Conservation (phyloP, 371 early-diverging fungal species). For the Mortierella sp. region DNA sequence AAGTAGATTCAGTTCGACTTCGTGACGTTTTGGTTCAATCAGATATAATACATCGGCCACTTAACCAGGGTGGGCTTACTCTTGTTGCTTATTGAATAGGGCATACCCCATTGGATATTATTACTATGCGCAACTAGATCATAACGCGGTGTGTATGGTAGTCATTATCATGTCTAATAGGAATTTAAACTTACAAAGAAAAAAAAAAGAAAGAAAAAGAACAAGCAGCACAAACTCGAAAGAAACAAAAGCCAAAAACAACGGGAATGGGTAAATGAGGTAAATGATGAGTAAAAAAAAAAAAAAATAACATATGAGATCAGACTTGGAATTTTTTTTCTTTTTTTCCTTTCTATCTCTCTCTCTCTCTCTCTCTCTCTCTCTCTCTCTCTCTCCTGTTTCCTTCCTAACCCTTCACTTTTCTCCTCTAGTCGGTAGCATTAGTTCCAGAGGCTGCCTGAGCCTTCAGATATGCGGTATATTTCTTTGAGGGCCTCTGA, state of each 20-base stretch:
- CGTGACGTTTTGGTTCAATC: too few species aligned
- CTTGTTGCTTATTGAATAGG: too few species aligned
- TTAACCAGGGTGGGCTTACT: too few species aligned
- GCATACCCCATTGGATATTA: too few species aligned
- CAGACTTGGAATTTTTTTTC: too few species aligned
- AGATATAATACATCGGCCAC: too few species aligned
- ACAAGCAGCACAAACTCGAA: background rate
- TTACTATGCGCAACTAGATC: too few species aligned
- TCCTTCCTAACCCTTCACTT: too few species aligned
- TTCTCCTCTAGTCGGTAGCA: background rate
- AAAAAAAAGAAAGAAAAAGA: conserved; percentile 1
- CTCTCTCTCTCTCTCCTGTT: background rate
- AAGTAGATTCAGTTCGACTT: background rate
- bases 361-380: background rate
- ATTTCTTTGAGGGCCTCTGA: conserved; percentile 40
- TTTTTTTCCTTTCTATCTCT: background rate
- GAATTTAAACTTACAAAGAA: background rate
- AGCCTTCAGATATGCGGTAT: conserved; percentile 19
- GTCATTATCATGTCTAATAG: too few species aligned
- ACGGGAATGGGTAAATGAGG: background rate
- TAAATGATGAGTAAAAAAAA: background rate
- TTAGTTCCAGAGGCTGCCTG: background rate
- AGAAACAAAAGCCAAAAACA: background rate
- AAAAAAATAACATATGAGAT: background rate
- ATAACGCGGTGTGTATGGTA: too few species aligned